Percentiles rank a stretch among this genome's conserved stretches.
phyloP scores from a whole-genome alignment of 352 stramenopile species.

The Globisporangium canariense region DNA sequence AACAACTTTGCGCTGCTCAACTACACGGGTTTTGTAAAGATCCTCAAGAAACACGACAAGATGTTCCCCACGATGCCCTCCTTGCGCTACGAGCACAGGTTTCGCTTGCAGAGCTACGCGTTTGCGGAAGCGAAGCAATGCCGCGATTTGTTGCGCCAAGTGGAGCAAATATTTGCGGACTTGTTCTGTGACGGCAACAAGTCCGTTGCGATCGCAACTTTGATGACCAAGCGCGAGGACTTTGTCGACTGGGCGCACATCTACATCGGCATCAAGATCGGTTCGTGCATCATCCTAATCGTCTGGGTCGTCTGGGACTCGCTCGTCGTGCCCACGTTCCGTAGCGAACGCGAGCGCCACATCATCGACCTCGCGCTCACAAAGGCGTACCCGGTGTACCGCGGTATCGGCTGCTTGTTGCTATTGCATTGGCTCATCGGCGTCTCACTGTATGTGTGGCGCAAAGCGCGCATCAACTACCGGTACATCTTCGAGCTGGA shows the following conservation, averaged over 20 bases:
- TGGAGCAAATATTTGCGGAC: slow-evolving; percentile 72
- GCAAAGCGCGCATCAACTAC: slow-evolving; percentile 88
- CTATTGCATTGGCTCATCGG: slow-evolving; percentile 96
- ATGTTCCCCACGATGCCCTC: slow-evolving; percentile 44
- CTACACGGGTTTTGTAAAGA: slow-evolving; percentile 98
- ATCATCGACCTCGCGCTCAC: slow-evolving; percentile 77
- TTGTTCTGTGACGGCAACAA: slow-evolving; percentile 75
- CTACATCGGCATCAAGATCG: slow-evolving; percentile 84
- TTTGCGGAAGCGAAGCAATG: slow-evolving; percentile 61
- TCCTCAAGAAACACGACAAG: slow-evolving; percentile 98
- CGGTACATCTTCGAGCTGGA: slow-evolving; percentile 96
- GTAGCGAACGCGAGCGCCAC: slow-evolving; percentile 58
- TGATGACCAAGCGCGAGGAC: slow-evolving; percentile 78
- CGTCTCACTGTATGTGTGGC: slow-evolving; percentile 91
- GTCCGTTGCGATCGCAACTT: slow-evolving; percentile 65
- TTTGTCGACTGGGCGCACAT: slow-evolving; percentile 78
- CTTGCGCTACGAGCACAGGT: slow-evolving; percentile 35
- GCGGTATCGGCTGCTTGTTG: slow-evolving; percentile 92
- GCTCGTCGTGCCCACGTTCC: slow-evolving; percentile 78
- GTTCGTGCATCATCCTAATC: slow-evolving; percentile 70
- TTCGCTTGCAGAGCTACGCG: slow-evolving; percentile 46
- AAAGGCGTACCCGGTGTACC: slow-evolving; percentile 92
- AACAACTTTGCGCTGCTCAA: slow-evolving; percentile 98
- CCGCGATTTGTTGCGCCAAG: slow-evolving; percentile 40
- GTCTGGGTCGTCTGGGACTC: slow-evolving; percentile 97